Evolutionary conservation across 1,284 basidiomycete species (phyloP).

Genomic region (Psilocybe mexicana): DNA sequence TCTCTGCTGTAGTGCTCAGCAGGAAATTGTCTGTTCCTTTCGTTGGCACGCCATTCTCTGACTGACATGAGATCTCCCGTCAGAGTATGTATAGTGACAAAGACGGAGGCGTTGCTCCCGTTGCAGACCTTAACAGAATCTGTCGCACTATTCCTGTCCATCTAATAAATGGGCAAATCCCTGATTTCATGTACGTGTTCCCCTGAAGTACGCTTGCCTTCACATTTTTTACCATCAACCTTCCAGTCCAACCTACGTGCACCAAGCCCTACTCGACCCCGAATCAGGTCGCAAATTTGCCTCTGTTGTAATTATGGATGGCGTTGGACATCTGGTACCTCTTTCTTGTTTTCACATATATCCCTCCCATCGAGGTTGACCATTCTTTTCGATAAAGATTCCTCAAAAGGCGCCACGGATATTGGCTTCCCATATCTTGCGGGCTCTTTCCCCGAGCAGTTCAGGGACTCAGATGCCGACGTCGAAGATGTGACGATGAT

Average conservation of each 20-base stretch:
- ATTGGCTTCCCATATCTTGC: neutral
- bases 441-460: neutral
- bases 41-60: neutral
- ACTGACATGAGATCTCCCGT: neutral
- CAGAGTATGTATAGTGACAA: conserved; percentile 52
- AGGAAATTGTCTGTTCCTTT: conserved; percentile 49
- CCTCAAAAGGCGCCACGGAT: conserved; percentile 3
- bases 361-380: neutral
- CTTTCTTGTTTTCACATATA: neutral
- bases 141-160: conserved; percentile 46
- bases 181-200: conserved; percentile 49
- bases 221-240: neutral
- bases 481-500: neutral
- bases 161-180: conserved; percentile 47
- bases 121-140: conserved; percentile 41
- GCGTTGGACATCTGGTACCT: conserved; percentile 51
- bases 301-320: conserved; percentile 38
- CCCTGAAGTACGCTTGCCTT: neutral
- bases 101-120: conserved; percentile 46
- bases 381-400: neutral
- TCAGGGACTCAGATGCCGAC: neutral
- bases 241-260: conserved; percentile 34
- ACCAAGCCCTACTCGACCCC: conserved; percentile 45
- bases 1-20: conserved; percentile 54
- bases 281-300: conserved; percentile 43